Percentiles rank a stretch among this genome's conserved stretches.
phyloP scores from a whole-genome alignment of 306 rosid genomes.

The Calophaca sinica region DNA sequence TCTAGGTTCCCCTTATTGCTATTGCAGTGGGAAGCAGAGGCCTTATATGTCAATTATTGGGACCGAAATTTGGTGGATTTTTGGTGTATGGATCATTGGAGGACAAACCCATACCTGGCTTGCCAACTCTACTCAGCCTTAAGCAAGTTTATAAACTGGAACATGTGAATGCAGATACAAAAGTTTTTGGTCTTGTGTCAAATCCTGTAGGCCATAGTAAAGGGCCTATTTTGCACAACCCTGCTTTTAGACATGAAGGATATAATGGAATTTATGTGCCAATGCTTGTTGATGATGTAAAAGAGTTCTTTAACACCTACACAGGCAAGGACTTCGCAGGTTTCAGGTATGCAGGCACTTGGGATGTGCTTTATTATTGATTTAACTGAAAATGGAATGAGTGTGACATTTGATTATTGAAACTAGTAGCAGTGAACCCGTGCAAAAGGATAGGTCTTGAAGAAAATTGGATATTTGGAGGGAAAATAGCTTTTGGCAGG shows the following conservation, averaged over 20 bases:
- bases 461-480: no score
- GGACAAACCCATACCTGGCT: conserved; percentile 47
- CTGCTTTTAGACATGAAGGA: conserved; percentile 46
- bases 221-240: conserved; percentile 55
- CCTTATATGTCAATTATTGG: conserved; percentile 54
- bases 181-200: conserved; percentile 57
- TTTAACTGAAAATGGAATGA: background rate
- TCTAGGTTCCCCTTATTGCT: conserved; percentile 53
- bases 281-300: conserved; percentile 54
- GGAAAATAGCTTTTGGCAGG: no score
- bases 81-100: conserved; percentile 54
- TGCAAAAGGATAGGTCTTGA: no score
- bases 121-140: conserved; percentile 49
- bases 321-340: conserved; percentile 51
- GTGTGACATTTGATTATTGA: no score
- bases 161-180: conserved; percentile 45
- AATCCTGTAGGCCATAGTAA: conserved; percentile 60
- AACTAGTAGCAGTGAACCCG: no score
- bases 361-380: background rate
- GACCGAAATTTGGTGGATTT: conserved; percentile 56
- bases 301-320: conserved; percentile 48
- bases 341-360: conserved; percentile 48
- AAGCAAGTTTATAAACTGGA: conserved; percentile 47
- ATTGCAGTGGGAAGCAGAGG: conserved; percentile 53
- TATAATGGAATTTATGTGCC: conserved; percentile 57